phyloP scores from a whole-genome alignment of 2,329 filamentous ascomycete species.

The Ophiocordyceps australis region DNA sequence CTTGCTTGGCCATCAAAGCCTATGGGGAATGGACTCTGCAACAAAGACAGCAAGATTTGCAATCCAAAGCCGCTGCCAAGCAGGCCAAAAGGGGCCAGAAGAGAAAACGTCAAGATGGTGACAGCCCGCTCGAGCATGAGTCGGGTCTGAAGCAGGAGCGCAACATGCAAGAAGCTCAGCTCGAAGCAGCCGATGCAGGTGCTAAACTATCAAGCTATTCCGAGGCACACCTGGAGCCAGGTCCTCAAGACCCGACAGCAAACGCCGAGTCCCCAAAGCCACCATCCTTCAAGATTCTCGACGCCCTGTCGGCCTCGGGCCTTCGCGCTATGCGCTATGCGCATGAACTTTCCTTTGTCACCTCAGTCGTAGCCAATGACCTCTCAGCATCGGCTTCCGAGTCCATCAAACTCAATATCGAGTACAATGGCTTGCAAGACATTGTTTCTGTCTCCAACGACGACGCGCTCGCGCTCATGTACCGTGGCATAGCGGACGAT shows the following conservation, averaged over 20 bases:
- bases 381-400: constrained; percentile 59
- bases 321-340: constrained; percentile 82
- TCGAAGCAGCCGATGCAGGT: constrained; percentile 3
- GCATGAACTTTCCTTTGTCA: constrained; percentile 73
- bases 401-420: constrained; percentile 68
- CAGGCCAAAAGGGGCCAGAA: constrained; percentile 22
- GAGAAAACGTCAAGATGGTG: constrained; percentile 22
- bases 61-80: constrained; percentile 19
- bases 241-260: no score
- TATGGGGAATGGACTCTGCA: constrained; percentile 53
- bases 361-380: constrained; percentile 77
- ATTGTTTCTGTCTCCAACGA: constrained; percentile 58
- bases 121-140: background rate
- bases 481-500: constrained; percentile 43
- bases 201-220: no score
- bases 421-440: constrained; percentile 58
- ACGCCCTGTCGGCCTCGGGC: constrained; percentile 87
- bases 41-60: constrained; percentile 19
- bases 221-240: no score
- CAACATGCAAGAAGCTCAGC: background rate
- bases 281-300: constrained; percentile 62
- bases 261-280: constrained; percentile 9
- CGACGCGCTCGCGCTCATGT: constrained; percentile 88
- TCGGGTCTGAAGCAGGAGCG: background rate
- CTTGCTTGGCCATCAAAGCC: constrained; percentile 77